Evolutionary conservation across 2,329 filamentous ascomycete species (phyloP), one percentile per base, ranked within the genome.

Genomic region (Phaeomoniella chlamydospora): DNA sequence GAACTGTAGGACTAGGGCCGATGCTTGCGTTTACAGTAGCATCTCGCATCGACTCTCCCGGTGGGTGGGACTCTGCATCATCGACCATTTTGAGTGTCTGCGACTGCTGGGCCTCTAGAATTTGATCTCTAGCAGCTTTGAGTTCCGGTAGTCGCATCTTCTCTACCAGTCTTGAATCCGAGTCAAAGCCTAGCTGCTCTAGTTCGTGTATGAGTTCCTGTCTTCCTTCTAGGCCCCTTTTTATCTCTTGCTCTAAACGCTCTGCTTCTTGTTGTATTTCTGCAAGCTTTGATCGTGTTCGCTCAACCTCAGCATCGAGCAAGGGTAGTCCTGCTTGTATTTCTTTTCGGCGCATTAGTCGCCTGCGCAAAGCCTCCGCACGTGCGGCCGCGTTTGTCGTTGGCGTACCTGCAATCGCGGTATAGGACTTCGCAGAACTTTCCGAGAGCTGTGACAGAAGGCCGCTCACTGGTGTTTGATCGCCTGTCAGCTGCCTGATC

Each of bases 321-420:
- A 54, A 52, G 29, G 65, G 60, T 33, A 68, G 49, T 9, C 57
- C 61, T 15, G 59, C 58, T 43, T 68, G 56, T n/a, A 70, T 62
- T 29, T 68, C 62, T 38, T 58, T 56, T 42, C 63, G 62, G 16
- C 64, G 57, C 15, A 58, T 46, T 29, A 57, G 48, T 38, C 57
- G 64, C 33, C 50, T 48, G 18, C 54, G 53, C 37, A 60, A 45
- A 15, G 45, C 46, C 34, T 56, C 52, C 15, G 56, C 38, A 31
- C 45, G 44, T 4, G 33, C 30, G 18, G 40, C 31, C 13, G 51
- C 43, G 36, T 49, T 39, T 4, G 46, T 44, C n/a, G 45, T 43
- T 18, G 44, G 41, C n/a, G 31, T 32, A 13, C 16, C 16, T 6
- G 15, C 16, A 14, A 6, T 17, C 6, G n/a, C 14, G 14, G 6